Evolutionary conservation across 352 stramenopile genomes (phyloP).

Genomic region (Globisporangium viniferum): DNA sequence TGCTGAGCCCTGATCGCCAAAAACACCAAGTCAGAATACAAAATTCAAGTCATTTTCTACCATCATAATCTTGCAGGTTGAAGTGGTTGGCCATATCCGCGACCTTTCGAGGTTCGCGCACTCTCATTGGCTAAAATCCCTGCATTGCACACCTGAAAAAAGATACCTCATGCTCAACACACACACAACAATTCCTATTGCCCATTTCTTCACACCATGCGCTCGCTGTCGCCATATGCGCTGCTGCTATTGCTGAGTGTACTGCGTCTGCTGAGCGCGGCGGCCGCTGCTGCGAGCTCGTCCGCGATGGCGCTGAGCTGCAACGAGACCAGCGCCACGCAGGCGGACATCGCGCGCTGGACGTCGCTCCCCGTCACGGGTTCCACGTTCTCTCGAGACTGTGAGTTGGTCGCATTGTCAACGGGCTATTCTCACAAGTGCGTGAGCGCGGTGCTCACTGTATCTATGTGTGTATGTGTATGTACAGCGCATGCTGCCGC

Average conservation of each 20-base stretch:
- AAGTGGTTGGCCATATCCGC: neutral
- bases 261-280: neutral
- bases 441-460: too few species aligned
- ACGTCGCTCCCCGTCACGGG: constrained; percentile 29
- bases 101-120: constrained; percentile 8
- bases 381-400: constrained; percentile 68
- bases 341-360: constrained; percentile 49
- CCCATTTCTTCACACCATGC: neutral
- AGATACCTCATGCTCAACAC: neutral
- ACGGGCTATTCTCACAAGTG: neutral
- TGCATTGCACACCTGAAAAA: neutral
- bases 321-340: constrained; percentile 43
- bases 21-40: neutral
- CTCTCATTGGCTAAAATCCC: constrained; percentile 1
- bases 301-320: constrained; percentile 32
- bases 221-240: neutral
- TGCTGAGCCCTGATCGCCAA: neutral
- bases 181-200: neutral
- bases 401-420: constrained; percentile 20
- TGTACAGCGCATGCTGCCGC: constrained; percentile 55
- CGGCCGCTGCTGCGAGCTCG: neutral
- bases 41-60: neutral
- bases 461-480: neutral
- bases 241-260: neutral
- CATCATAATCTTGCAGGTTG: neutral